Evolutionary conservation across 345 rosid species (phyloP), one percentile per base, ranked within the genome.

Genomic region (Trapa bicornis): DNA sequence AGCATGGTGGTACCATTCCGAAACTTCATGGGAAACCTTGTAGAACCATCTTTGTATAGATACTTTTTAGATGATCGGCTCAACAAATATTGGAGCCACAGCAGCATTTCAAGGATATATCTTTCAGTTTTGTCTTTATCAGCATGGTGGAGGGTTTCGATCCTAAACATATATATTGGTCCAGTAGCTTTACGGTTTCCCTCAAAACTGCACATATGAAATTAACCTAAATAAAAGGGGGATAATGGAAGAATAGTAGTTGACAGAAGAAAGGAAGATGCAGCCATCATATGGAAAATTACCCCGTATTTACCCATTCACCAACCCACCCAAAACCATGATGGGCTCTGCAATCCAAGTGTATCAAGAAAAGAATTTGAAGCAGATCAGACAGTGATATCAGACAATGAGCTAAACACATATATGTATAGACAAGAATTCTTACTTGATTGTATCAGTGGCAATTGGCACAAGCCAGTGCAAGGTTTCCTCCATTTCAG

Each of bases 291-390:
- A 54, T 35, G 4, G 62, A 64, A 29, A 56, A 84, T 81, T 75
- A 91, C 99, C 99, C 99, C 0, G 96, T 84, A 73, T 90, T 91
- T 12, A 97, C 99, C 99, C 99, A 95, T 80, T 95, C 97, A 74
- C 99, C 99, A 65, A 95, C 99, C 97, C 99, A 95, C 65, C 99
- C 99, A 69, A 95, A 91, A 64, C 99, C 99, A 66, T 95, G 99
- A 85, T 91, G 97, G 39, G 97, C 99, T 74, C 99, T 77, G 77
- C 47, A 6, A 37, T 65, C 62, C 67, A 83, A 73, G 32, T 37
- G 41, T 7, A 58, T 22, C 29, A 22, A 22, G 29, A 22, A 22
- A 22, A 22, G 67, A 58, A 47, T 32, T 35, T 50, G 32, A 61
- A 10, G 48, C 16, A 15, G 22, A 58, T 38, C 6, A n/a, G 33